Percentiles rank a stretch among this genome's conserved stretches.
Conservation (phyloP, 257 asterid genomes). For the Solanum ossicruentum region DNA sequence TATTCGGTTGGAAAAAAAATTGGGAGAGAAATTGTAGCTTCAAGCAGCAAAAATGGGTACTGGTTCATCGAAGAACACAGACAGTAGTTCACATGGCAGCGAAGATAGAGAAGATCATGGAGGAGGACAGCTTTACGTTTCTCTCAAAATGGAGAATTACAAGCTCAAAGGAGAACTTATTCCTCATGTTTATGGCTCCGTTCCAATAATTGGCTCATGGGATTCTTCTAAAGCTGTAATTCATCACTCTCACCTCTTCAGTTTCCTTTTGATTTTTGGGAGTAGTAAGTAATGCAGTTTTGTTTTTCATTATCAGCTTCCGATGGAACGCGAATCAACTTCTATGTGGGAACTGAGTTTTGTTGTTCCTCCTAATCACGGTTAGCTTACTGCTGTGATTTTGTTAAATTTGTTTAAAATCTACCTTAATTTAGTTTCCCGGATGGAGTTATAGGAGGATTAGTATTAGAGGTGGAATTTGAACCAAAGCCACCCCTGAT, state of each 20-base stretch:
- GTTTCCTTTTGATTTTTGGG: not conserved
- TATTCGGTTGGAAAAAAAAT: too few species aligned
- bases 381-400: constrained; percentile 2
- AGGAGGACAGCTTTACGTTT: constrained; percentile 87
- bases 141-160: constrained; percentile 85
- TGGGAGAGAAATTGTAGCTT: not conserved
- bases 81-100: constrained; percentile 49
- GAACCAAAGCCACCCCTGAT: not conserved
- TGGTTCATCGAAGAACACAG: constrained; percentile 52
- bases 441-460: not conserved
- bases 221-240: constrained; percentile 82
- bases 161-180: constrained; percentile 55
- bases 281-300: not conserved
- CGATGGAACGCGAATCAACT: constrained; percentile 89
- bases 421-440: not conserved
- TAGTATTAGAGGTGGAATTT: not conserved
- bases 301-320: constrained; percentile 33
- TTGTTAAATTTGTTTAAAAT: not conserved
- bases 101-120: constrained; percentile 74
- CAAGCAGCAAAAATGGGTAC: constrained; percentile 45
- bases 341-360: constrained; percentile 94
- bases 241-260: not conserved
- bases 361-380: constrained; percentile 80
- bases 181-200: constrained; percentile 91
- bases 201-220: constrained; percentile 89